Evolutionary conservation across 345 rosid species (phyloP).

Genomic region (Punica granatum): DNA sequence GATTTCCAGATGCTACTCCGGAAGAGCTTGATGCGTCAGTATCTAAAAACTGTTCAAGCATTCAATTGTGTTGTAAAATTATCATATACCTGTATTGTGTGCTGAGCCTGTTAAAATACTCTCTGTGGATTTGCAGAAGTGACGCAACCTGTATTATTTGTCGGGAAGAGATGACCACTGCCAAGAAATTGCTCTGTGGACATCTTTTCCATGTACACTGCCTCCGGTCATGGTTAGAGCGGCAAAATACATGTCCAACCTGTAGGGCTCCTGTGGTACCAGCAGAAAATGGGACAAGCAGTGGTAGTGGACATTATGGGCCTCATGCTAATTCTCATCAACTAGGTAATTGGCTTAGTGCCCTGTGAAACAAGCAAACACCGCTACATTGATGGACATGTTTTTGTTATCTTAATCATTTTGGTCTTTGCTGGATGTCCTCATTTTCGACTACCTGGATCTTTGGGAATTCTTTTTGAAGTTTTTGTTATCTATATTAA

Average conservation of each 20-base stretch:
- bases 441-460: not conserved
- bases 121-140: constrained; percentile 48
- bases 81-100: not conserved
- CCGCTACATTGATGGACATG: too few species aligned
- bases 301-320: constrained; percentile 55
- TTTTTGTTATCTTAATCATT: too few species aligned
- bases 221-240: constrained; percentile 94
- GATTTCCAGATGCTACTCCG: constrained; percentile 85
- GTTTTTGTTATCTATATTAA: constrained; percentile 2
- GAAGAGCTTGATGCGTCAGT: constrained; percentile 85
- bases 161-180: constrained; percentile 96
- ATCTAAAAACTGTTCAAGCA: not conserved
- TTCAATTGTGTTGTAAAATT: not conserved
- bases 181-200: constrained; percentile 87
- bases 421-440: not conserved
- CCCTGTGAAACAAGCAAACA: not conserved
- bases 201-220: constrained; percentile 96
- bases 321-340: constrained; percentile 38
- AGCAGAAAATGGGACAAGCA: constrained; percentile 52
- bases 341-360: constrained; percentile 29
- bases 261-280: constrained; percentile 91
- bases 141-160: constrained; percentile 95
- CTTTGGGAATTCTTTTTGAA: not conserved
- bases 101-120: constrained; percentile 2
- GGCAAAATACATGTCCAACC: constrained; percentile 95